Evolutionary conservation across 495 filamentous ascomycete species (phyloP).

Genomic region (Trichoderma orchidacearum): DNA sequence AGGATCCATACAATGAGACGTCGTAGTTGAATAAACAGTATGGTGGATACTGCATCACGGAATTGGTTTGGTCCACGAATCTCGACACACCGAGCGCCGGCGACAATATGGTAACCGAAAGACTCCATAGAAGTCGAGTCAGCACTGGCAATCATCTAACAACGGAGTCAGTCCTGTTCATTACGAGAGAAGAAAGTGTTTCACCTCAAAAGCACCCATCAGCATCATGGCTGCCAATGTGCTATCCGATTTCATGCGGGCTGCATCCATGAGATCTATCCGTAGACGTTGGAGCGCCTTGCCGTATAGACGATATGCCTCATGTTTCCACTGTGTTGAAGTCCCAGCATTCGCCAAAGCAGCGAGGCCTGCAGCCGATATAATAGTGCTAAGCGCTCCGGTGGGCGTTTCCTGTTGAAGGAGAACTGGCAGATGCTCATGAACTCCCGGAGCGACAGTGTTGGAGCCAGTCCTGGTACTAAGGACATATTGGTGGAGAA

Average conservation of each 20-base stretch:
- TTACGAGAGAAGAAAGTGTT: neutral
- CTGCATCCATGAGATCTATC: neutral
- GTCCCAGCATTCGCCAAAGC: neutral
- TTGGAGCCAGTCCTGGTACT: neutral
- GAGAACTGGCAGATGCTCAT: neutral
- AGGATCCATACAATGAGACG: neutral
- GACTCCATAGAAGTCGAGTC: neutral
- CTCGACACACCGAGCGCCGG: neutral
- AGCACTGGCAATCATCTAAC: neutral
- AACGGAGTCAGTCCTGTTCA: neutral
- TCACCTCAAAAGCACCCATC: neutral
- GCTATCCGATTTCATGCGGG: neutral
- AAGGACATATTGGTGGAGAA: neutral
- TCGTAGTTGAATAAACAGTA: neutral
- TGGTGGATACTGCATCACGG: neutral
- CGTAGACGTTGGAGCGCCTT: neutral
- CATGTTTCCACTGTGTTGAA: neutral
- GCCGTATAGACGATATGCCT: neutral
- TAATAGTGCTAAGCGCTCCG: neutral
- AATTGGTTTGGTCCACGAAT: neutral
- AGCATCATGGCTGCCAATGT: neutral
- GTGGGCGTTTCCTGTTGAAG: neutral
- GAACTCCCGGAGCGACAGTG: neutral
- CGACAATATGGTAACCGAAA: neutral
- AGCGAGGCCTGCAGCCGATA: neutral